Conservation (phyloP, 495 filamentous ascomycete species). For the Daldinia bambusicola region DNA sequence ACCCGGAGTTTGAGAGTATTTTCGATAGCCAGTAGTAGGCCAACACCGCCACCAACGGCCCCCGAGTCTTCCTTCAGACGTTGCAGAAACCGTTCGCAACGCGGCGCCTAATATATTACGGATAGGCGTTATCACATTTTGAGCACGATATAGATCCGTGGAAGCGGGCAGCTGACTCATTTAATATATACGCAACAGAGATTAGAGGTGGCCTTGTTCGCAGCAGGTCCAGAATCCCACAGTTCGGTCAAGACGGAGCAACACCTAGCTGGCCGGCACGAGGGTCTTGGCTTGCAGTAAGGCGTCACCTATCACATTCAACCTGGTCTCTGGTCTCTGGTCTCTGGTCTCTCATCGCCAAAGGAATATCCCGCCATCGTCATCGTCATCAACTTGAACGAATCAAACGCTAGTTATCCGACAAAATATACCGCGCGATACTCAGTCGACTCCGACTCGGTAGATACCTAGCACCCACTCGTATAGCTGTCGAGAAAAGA, state of each 20-base stretch:
- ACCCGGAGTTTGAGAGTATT: conserved; percentile 15
- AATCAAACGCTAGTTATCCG: conserved; percentile 22
- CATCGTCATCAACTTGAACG: conserved; percentile 8
- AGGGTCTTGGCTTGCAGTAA: conserved; percentile 36
- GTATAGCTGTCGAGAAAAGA: conserved; percentile 4
- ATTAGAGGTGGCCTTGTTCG: conserved; percentile 3
- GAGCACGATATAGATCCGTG: neutral
- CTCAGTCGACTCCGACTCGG: conserved; percentile 15
- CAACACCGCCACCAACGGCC: conserved; percentile 40
- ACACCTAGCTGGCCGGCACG: conserved; percentile 9
- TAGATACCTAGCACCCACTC: conserved; percentile 6
- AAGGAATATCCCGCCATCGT: conserved; percentile 21
- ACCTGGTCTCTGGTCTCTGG: neutral
- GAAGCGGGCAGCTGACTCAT: conserved; percentile 22
- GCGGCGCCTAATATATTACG: conserved; percentile 31
- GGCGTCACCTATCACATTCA: conserved; percentile 25
- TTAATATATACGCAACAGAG: conserved; percentile 16
- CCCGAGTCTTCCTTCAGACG: conserved; percentile 26
- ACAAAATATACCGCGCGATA: conserved; percentile 5
- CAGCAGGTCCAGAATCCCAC: conserved; percentile 13
- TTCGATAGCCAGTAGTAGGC: conserved; percentile 20
- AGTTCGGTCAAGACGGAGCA: conserved; percentile 19
- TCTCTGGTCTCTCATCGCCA: conserved; percentile 4
- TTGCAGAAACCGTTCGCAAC: neutral
- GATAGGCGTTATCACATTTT: conserved; percentile 18